Base-by-base conservation (phyloP, 2,329 filamentous ascomycete species). In the Calonectria pteridis region DNA sequence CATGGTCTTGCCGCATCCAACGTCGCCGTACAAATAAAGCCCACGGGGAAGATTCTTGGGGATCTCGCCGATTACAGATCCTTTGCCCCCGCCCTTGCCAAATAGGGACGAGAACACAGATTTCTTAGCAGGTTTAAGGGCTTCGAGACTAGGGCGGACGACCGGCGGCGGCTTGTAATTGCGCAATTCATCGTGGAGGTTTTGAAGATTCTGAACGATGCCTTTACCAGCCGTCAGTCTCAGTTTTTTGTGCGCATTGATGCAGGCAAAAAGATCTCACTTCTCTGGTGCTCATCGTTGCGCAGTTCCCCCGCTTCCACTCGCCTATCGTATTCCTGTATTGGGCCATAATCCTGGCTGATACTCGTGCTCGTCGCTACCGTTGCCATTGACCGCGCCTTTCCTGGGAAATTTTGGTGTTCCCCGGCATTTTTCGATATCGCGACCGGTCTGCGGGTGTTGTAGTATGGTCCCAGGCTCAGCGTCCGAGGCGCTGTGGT, bases 1-100 rank as follows among this genome's bases (percentile, higher is more conserved):
- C 97, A 99, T 99, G 3, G 97, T 99, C 89, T 99, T 99, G 75
- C 97, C 97, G 80, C 95, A 97, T 50, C 97, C 97, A 2, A 99
- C 97, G 83, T 99, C 97, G 72, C 97, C 97, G 81, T 94, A 98
- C 84, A 99, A 93, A 84, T 99, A 99, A 37, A 99, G 86, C 0
- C 97, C 97, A 77, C 95, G 94, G 0, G 97, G 97, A 1, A 98
- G 88, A 76, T 93, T 89, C n/a, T 89, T 85, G 0, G 95, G 92
- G 28, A 97, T 94, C 7, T 86, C 84, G 66, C 85, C 84, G 20
- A 89, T 85, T 78, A 84, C 75, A 72, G 84, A 71, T 80, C 84
- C 76, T 69, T 82, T 70, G 79, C 85, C 78, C 78, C 83, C 73
- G 78, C 84, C 84, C 16, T 86, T 83, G 16, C 92, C 89, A 78